Conservation (phyloP, 78 protist species). For the Dictyostelium brefeldianum region DNA sequence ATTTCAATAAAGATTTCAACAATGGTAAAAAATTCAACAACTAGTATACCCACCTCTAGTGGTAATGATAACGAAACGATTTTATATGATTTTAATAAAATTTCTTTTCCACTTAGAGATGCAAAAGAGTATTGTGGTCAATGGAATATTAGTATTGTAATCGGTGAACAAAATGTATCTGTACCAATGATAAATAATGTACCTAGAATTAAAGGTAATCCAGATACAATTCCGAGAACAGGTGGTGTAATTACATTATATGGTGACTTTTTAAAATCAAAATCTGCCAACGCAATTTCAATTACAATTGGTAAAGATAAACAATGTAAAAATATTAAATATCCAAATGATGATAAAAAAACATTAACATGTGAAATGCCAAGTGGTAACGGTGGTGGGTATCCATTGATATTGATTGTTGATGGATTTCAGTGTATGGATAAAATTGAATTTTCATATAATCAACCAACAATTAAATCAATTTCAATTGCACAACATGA, state of each 20-base stretch:
- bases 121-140: neutral
- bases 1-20: neutral
- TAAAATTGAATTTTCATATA: neutral
- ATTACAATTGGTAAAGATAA: neutral
- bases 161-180: neutral
- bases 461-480: constrained; percentile 10
- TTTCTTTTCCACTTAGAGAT: neutral
- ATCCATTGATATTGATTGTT: neutral
- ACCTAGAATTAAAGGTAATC: neutral
- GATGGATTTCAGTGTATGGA: constrained; percentile 1
- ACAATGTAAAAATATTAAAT: constrained; percentile 4
- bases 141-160: neutral
- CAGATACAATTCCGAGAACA: constrained; percentile 1
- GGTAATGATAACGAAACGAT: neutral
- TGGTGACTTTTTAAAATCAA: constrained; percentile 14
- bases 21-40: neutral
- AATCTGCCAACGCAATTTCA: neutral
- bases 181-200: neutral
- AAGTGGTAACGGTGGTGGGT: constrained; percentile 3
- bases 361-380: constrained; percentile 12
- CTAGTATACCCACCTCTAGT: neutral
- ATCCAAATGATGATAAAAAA: neutral
- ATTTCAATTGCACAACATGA: neutral
- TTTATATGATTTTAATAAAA: neutral
- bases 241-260: neutral